phyloP scores from a whole-genome alignment of 805 yeast genomes.

The Scheffersomyces ergatensis region DNA sequence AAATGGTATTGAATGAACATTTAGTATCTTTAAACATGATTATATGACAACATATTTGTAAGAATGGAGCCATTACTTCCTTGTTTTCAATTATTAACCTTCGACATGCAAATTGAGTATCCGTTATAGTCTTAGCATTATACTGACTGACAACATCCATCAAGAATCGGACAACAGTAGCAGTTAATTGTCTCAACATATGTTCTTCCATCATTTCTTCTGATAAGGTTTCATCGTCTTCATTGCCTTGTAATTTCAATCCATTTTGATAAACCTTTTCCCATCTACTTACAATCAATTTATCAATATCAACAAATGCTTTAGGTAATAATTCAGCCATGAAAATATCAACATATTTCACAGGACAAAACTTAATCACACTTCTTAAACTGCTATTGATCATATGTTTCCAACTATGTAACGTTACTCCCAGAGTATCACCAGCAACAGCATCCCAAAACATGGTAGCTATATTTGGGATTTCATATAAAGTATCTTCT shows the following conservation, averaged over 20 bases:
- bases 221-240: conserved; percentile 79
- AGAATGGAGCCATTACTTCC: conserved; percentile 71
- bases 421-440: conserved; percentile 78
- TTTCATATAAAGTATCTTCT: conserved; percentile 83
- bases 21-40: conserved; percentile 84
- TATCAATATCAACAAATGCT: conserved; percentile 69
- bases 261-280: conserved; percentile 58
- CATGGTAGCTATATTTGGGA: conserved; percentile 73
- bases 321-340: conserved; percentile 78
- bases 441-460: conserved; percentile 89
- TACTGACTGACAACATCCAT: conserved; percentile 87
- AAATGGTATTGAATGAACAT: conserved; percentile 86
- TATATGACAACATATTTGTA: conserved; percentile 71
- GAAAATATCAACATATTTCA: conserved; percentile 60
- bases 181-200: conserved; percentile 86
- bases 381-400: conserved; percentile 85
- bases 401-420: conserved; percentile 97
- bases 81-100: conserved; percentile 62
- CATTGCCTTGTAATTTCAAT: conserved; percentile 53
- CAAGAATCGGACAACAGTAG: conserved; percentile 81
- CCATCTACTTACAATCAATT: conserved; percentile 77
- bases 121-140: conserved; percentile 49
- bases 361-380: conserved; percentile 86
- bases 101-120: conserved; percentile 65
- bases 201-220: conserved; percentile 99